Evolutionary conservation across 2,329 filamentous ascomycete species (phyloP).

Genomic region (Setomelanomma holmii): DNA sequence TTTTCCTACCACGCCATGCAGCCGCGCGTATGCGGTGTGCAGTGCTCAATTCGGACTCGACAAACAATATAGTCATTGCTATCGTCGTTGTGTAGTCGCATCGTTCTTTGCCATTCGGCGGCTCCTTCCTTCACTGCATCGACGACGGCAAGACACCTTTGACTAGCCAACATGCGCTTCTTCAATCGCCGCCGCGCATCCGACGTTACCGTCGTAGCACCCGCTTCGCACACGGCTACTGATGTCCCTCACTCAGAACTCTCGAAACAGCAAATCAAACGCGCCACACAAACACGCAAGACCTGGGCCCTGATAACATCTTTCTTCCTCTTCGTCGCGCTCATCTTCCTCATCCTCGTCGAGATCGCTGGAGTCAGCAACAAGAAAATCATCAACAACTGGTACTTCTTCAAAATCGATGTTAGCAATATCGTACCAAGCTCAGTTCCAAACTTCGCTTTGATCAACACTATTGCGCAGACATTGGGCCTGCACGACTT

Average conservation of each 20-base stretch:
- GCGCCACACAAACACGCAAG: constrained; percentile 57
- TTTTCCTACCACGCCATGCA: constrained; percentile 21
- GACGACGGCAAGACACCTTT: not conserved
- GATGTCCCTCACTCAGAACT: constrained; percentile 35
- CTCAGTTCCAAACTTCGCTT: constrained; percentile 71
- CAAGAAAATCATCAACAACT: constrained; percentile 67
- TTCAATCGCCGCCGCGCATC: constrained; percentile 32
- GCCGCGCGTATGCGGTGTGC: constrained; percentile 28
- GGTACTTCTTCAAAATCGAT: constrained; percentile 86
- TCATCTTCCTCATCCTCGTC: constrained; percentile 82
- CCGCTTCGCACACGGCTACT: constrained; percentile 16
- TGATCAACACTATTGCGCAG: constrained; percentile 88
- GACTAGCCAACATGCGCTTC: constrained; percentile 21
- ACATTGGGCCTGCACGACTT: constrained; percentile 91
- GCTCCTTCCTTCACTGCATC: constrained; percentile 3
- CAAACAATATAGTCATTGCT: not conserved
- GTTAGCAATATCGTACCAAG: constrained; percentile 81
- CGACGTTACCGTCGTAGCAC: constrained; percentile 19
- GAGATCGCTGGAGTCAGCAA: constrained; percentile 77
- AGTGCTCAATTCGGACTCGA: constrained; percentile 5
- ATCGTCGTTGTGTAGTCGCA: constrained; percentile 1
- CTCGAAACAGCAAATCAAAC: constrained; percentile 47
- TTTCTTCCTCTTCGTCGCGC: constrained; percentile 74
- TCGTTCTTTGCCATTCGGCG: constrained; percentile 1
- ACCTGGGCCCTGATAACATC: constrained; percentile 71